Evolutionary conservation across 106 monocot genomes (phyloP).

Genomic region (Phalaenopsis equestris): DNA sequence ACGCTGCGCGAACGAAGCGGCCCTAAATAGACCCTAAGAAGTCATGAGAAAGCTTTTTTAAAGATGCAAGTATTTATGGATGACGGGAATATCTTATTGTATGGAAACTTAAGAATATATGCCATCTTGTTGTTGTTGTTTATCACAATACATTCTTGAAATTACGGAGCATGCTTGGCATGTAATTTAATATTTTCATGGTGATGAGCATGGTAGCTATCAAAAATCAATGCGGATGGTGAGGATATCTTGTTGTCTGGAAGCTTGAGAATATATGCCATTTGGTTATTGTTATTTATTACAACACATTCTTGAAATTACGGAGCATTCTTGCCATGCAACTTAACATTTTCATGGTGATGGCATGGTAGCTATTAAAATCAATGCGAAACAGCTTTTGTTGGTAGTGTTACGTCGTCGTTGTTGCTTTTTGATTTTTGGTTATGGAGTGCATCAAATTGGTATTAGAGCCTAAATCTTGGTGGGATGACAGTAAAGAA

Average conservation of each 20-base stretch:
- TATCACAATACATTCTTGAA: background rate
- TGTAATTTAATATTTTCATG: background rate
- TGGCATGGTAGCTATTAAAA: background rate
- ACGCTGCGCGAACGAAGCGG: no score
- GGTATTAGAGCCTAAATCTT: no score
- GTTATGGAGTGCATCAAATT: no score
- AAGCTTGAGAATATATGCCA: background rate
- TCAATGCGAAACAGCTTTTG: background rate
- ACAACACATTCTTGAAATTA: background rate
- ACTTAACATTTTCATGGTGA: background rate
- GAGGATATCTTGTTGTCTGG: background rate
- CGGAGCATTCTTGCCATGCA: background rate
- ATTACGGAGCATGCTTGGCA: background rate
- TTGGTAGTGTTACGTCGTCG: no score
- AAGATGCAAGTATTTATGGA: background rate
- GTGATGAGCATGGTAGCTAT: background rate
- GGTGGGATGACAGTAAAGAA: no score
- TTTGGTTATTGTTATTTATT: background rate
- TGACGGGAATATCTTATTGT: background rate
- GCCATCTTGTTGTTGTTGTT: background rate
- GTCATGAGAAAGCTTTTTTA: background rate
- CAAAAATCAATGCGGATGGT: background rate
- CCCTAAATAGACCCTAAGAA: background rate
- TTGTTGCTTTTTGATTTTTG: no score
- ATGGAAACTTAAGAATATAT: background rate